Evolutionary conservation across 176 grass and related monocot genomes (phyloP), one percentile per base, ranked within the genome.

Genomic region (Ensete ventricosum): DNA sequence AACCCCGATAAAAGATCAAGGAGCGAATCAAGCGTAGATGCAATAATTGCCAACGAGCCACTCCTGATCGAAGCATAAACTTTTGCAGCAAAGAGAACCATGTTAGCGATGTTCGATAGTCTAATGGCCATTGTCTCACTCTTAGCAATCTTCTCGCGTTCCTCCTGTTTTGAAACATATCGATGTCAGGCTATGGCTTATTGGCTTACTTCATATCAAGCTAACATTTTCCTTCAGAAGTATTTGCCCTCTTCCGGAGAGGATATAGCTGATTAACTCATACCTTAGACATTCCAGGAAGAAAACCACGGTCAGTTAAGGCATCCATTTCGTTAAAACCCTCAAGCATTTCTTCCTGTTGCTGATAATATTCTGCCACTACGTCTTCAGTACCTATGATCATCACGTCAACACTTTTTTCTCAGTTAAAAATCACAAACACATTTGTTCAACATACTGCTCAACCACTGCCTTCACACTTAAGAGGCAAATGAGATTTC

Each of bases 281-380:
- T 14, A 91, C 94, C 95, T 98, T 98, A 75, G 95, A 89, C 86
- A 98, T 80, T 79, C 88, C 90, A 81, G 90, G 95, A 80, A 98
- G 95, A 82, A 98, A 98, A 72, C 95, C 95, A 20, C 88, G 90
- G 58, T 98, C 88, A 48, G 86, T 85, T 64, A 98, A 82, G 21
- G 88, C 77, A 85, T 98, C 95, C 95, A 98, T 98, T 85, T 98
- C 95, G 84, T 85, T 94, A 80, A 98, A 98, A 71, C 95, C 90
- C 66, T 98, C 95, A 12, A 98, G 78, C 90, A 98, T 98, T 84
- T 98, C 95, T 81, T 89, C 88, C 75, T 98, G 88, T 16, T 98
- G 90, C 67, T 94, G 90, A 80, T 98, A 98, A 73, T 98, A 98
- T 53, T 94, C 95, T 54, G 95, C 90, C 54, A 98, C 86, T 69